Percentiles rank a stretch among this genome's conserved stretches.
Evolutionary conservation across 2,329 filamentous ascomycete species (phyloP).

Genomic region (Aspergillus sp.): DNA sequence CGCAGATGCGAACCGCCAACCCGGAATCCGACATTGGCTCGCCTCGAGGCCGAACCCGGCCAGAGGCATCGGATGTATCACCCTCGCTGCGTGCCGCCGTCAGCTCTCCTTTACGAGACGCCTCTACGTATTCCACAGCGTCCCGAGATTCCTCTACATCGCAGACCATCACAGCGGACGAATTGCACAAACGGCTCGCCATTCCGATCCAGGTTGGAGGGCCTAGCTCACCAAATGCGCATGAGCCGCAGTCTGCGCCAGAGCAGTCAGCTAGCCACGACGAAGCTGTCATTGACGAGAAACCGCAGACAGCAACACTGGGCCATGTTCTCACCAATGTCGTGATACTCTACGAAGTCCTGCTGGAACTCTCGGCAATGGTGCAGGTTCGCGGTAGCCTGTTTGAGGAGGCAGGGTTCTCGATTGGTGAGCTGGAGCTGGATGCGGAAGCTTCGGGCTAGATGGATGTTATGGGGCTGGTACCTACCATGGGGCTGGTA

Average conservation of each 20-base stretch:
- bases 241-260: background rate
- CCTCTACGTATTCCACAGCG: background rate
- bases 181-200: background rate
- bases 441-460: background rate
- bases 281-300: conserved; percentile 16
- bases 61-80: background rate
- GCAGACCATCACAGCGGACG: background rate
- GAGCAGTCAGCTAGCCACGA: conserved; percentile 4
- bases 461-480: too few species aligned
- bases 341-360: conserved; percentile 68
- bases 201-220: background rate
- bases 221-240: background rate
- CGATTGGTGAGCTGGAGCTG: conserved; percentile 1
- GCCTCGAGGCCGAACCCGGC: background rate
- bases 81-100: background rate
- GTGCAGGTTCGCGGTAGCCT: conserved; percentile 65
- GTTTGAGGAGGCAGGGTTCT: conserved; percentile 65
- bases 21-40: background rate
- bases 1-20: background rate
- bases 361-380: conserved; percentile 65
- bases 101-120: too few species aligned
- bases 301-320: conserved; percentile 51
- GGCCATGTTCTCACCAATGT: conserved; percentile 73
- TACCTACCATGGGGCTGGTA: background rate
- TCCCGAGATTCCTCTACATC: background rate